These are phyloP conservation scores for Euphorbia peplus DNA, from an alignment of 345 rosid species.

Conservation along the genomic window DNA sequence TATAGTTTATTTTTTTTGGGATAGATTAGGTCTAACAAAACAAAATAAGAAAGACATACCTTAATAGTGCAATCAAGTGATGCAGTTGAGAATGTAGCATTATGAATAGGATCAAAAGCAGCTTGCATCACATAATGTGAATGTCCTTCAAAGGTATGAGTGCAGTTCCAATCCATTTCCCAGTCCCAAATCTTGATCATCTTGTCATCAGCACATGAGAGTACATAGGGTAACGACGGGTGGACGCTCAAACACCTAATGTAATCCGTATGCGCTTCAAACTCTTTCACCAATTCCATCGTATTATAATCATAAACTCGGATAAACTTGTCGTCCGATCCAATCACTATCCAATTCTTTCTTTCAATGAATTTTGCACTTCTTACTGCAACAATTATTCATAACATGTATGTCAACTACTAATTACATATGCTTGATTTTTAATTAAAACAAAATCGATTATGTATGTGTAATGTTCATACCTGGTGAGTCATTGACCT, in stretches of 20 bases:
- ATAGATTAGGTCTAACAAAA: no score
- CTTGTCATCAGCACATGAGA: conserved; percentile 37
- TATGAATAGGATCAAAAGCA: conserved; percentile 22
- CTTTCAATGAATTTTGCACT: conserved; percentile 38
- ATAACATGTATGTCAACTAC: no score
- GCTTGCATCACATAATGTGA: conserved; percentile 42
- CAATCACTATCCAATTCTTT: conserved; percentile 35
- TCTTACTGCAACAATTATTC: conserved; percentile 26
- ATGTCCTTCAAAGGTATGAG: conserved; percentile 34
- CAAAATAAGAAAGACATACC: neutral
- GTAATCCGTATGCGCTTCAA: conserved; percentile 19
- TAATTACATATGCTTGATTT: no score
- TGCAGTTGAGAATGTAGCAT: conserved; percentile 30
- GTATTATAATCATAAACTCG: conserved; percentile 30
- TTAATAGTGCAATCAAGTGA: conserved; percentile 34
- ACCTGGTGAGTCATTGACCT: conserved; percentile 25
- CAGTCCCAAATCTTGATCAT: conserved; percentile 43
- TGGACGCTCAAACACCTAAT: conserved; percentile 35
- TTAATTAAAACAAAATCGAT: no score
- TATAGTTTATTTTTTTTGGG: no score
- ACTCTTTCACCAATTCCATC: conserved; percentile 32
- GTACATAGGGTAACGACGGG: conserved; percentile 25
- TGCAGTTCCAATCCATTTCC: conserved; percentile 43
- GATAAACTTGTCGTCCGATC: conserved; percentile 35
- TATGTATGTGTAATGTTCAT: no score